Conservation (phyloP, 1,284 basidiomycete species). For the Irpex sp. region DNA sequence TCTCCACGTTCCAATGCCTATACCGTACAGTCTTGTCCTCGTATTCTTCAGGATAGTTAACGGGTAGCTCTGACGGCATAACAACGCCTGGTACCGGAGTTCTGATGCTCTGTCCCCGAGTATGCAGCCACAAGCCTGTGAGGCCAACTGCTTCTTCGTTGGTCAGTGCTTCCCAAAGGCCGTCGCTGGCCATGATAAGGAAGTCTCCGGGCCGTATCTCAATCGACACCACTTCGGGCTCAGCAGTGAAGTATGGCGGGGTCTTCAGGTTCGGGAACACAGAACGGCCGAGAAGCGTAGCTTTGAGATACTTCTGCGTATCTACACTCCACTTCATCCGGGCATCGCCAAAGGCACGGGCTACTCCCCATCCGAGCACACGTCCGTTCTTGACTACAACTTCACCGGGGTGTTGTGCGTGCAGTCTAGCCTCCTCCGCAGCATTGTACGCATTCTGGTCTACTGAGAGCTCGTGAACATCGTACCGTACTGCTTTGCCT, state of each 20-base stretch:
- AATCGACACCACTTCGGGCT: conserved; percentile 44
- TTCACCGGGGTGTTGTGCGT: conserved; percentile 36
- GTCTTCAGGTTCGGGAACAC: conserved; percentile 30
- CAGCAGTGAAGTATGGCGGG: conserved; percentile 55
- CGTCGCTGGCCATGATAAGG: conserved; percentile 53
- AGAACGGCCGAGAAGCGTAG: conserved; percentile 29
- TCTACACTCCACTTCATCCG: conserved; percentile 43
- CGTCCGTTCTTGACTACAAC: conserved; percentile 35
- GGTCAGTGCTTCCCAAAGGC: conserved; percentile 55
- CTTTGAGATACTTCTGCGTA: conserved; percentile 30
- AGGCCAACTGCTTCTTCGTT: conserved; percentile 59
- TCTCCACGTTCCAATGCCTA: conserved; percentile 37
- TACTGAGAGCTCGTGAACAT: conserved; percentile 47
- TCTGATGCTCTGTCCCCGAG: conserved; percentile 11
- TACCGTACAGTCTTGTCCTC: conserved; percentile 23
- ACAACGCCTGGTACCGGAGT: neutral
- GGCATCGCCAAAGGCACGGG: conserved; percentile 52
- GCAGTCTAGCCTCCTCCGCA: conserved; percentile 35
- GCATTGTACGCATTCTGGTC: conserved; percentile 48
- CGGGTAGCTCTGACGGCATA: neutral
- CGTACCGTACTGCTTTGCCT: conserved; percentile 35
- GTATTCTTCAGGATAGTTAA: neutral
- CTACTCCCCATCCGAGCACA: conserved; percentile 39
- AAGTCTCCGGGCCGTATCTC: conserved; percentile 46
- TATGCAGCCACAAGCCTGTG: conserved; percentile 43